phyloP scores from a whole-genome alignment of 1,139 yeast genomes.

The Geotrichum klebahnii region DNA sequence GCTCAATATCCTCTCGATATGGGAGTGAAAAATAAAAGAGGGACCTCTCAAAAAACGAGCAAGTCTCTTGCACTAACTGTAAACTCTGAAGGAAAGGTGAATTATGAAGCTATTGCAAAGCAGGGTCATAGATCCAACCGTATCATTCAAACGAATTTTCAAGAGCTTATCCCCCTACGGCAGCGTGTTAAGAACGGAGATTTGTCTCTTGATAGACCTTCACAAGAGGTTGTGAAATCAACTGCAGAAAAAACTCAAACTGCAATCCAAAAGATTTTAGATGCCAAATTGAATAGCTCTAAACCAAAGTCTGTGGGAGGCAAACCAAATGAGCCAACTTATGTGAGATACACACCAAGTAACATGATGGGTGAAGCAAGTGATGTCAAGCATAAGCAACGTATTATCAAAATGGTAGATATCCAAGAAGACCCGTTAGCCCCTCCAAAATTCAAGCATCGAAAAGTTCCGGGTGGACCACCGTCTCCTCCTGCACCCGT shows the following conservation, averaged over 20 bases:
- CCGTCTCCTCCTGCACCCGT: conserved; percentile 64
- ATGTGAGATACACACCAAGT: conserved; percentile 49
- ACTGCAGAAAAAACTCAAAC: conserved; percentile 47
- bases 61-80: conserved; percentile 37
- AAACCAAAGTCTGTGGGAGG: conserved; percentile 33
- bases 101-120: conserved; percentile 38
- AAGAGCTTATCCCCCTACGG: conserved; percentile 49
- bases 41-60: conserved; percentile 15
- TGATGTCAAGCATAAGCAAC: conserved; percentile 34
- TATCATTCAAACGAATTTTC: conserved; percentile 41
- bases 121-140: conserved; percentile 38
- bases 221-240: conserved; percentile 41
- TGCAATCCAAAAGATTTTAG: conserved; percentile 48
- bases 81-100: conserved; percentile 36
- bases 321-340: conserved; percentile 39
- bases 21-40: conserved; percentile 30
- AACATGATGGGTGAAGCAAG: conserved; percentile 38
- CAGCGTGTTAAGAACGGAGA: conserved; percentile 42
- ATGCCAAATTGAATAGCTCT: conserved; percentile 37
- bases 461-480: conserved; percentile 67
- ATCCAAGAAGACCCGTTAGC: conserved; percentile 77
- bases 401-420: conserved; percentile 55
- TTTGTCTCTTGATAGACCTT: conserved; percentile 41
- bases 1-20: conserved; percentile 39
- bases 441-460: conserved; percentile 72